phyloP scores from a whole-genome alignment of 2,329 filamentous ascomycete species.

The Venturia carpophila region DNA sequence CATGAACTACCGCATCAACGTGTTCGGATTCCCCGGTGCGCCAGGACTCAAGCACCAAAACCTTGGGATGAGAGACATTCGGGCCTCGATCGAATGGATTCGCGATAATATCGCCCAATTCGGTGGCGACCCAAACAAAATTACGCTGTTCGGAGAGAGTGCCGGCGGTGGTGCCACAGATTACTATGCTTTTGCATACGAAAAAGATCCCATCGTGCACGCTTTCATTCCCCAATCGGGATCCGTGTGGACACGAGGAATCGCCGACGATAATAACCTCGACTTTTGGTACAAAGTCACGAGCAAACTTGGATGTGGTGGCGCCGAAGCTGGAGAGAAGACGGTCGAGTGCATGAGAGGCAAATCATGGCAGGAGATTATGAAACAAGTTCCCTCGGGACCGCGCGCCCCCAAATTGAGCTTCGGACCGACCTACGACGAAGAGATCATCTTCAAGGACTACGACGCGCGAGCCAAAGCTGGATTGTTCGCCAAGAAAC shows the following conservation, averaged over 20 bases:
- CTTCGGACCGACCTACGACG: slow-evolving; percentile 16
- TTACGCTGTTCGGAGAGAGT: slow-evolving; percentile 10
- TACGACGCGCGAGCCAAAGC: slow-evolving; percentile 14
- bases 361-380: slow-evolving; percentile 18
- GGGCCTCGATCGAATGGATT: slow-evolving; percentile 24
- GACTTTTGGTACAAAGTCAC: slow-evolving; percentile 13
- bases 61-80: slow-evolving; percentile 24
- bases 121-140: slow-evolving; percentile 22
- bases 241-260: slow-evolving; percentile 11
- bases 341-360: slow-evolving; percentile 23
- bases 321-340: slow-evolving; percentile 12
- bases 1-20: slow-evolving; percentile 22
- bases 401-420: background rate
- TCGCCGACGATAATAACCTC: slow-evolving; percentile 9
- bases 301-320: slow-evolving; percentile 14
- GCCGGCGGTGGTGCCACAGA: slow-evolving; percentile 23
- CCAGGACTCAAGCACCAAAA: slow-evolving; percentile 20
- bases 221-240: slow-evolving; percentile 21
- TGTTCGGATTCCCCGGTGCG: slow-evolving; percentile 21
- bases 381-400: slow-evolving; percentile 11
- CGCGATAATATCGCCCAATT: slow-evolving; percentile 22
- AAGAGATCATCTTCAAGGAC: slow-evolving; percentile 15
- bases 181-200: slow-evolving; percentile 20
- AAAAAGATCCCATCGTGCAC: slow-evolving; percentile 20
- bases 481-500: slow-evolving; percentile 12